Percentiles rank a stretch among this genome's conserved stretches.
phyloP scores from a whole-genome alignment of 768 basidiomycete genomes.

The Kwoniella botswanensis region DNA sequence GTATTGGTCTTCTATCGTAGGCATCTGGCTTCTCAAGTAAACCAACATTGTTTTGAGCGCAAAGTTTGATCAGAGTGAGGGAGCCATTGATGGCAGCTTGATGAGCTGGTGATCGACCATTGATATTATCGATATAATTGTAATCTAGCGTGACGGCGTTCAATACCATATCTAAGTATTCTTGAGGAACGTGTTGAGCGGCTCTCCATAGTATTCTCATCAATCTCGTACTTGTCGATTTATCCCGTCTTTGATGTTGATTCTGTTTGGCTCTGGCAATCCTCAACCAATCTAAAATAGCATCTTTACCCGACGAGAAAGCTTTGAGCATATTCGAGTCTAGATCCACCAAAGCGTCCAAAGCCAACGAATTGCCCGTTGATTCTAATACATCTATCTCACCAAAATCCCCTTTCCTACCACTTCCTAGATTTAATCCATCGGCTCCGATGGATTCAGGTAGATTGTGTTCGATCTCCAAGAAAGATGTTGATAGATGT shows the following conservation, averaged over 20 bases:
- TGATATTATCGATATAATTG: conserved; percentile 93
- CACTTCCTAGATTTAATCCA: conserved; percentile 42
- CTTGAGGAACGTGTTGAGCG: conserved; percentile 62
- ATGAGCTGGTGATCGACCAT: conserved; percentile 89
- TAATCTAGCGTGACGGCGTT: conserved; percentile 75
- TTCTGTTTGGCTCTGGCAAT: conserved; percentile 58
- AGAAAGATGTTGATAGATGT: conserved; percentile 46
- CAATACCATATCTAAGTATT: conserved; percentile 74
- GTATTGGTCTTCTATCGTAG: conserved; percentile 90
- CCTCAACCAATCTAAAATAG: conserved; percentile 68
- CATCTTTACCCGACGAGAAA: conserved; percentile 65
- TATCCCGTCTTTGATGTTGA: conserved; percentile 44
- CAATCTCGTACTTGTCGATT: conserved; percentile 65
- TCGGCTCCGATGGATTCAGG: conserved; percentile 51
- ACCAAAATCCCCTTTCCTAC: conserved; percentile 2
- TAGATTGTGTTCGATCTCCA: conserved; percentile 43
- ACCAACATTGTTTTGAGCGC: conserved; percentile 71
- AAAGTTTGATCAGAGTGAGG: conserved; percentile 75
- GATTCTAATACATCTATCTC: not conserved
- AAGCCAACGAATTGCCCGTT: conserved; percentile 45
- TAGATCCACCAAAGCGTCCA: conserved; percentile 82
- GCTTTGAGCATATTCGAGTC: conserved; percentile 85
- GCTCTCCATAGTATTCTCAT: conserved; percentile 95
- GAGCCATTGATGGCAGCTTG: conserved; percentile 88
- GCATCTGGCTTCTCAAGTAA: conserved; percentile 77